Percentiles rank a stretch among this genome's conserved stretches.
These are phyloP conservation scores for Fusarium sp. DNA, from an alignment of 2,329 filamentous ascomycete species.

Conservation along the genomic window DNA sequence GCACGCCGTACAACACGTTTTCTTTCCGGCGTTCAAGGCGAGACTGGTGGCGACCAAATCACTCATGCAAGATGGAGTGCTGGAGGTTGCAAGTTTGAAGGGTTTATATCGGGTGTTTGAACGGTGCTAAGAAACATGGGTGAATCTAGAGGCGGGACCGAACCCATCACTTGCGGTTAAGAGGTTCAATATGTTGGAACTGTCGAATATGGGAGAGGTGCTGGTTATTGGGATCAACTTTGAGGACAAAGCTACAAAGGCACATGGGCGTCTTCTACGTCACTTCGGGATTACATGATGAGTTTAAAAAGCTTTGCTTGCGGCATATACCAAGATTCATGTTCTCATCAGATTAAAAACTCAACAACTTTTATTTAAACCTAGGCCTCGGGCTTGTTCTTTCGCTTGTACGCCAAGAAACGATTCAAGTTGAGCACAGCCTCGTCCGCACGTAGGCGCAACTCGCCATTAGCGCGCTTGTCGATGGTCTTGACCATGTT, in stretches of 20 bases:
- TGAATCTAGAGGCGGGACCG: neutral
- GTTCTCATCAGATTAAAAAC: conserved; percentile 1
- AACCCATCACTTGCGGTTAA: conserved; percentile 10
- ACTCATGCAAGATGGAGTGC: conserved; percentile 78
- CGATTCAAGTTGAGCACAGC: conserved; percentile 69
- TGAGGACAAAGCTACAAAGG: neutral
- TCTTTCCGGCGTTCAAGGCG: conserved; percentile 91
- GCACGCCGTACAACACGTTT: conserved; percentile 81
- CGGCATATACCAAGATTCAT: neutral
- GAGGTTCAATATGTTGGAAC: neutral
- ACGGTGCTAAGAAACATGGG: conserved; percentile 72
- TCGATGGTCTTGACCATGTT: conserved; percentile 71
- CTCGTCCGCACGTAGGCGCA: conserved; percentile 71
- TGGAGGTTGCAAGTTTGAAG: conserved; percentile 93
- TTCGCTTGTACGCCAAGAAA: conserved; percentile 75
- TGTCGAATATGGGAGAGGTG: conserved; percentile 1
- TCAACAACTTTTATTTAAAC: conserved; percentile 20
- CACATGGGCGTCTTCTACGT: neutral
- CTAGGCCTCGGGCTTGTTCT: conserved; percentile 59
- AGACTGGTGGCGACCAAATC: conserved; percentile 84
- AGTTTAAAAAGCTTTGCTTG: neutral
- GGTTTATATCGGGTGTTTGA: conserved; percentile 96
- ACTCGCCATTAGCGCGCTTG: conserved; percentile 67
- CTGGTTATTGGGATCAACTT: conserved; percentile 1
- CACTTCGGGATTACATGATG: neutral